Percentiles rank a stretch among this genome's conserved stretches.
Conservation (phyloP, 331 rosid genomes). For the Prunus yedoensis region DNA sequence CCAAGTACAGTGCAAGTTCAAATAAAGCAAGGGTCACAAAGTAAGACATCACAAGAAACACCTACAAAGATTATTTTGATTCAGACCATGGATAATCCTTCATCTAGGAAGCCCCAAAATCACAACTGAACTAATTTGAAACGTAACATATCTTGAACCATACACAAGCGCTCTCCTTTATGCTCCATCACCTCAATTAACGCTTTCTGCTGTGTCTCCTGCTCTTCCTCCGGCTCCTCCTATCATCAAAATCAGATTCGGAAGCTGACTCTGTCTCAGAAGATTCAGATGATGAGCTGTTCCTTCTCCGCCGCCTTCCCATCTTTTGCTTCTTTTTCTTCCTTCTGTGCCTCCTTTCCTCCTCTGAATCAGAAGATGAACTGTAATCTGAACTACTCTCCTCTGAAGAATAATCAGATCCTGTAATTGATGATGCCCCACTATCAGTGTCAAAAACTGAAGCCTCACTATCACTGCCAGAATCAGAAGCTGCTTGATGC, state of each 20-base stretch:
- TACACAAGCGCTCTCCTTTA: not conserved
- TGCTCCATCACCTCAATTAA: slow-evolving; percentile 32
- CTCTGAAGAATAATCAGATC: slow-evolving; percentile 70
- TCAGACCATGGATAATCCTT: slow-evolving; percentile 14
- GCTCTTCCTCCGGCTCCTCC: slow-evolving; percentile 65
- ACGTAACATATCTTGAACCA: not conserved
- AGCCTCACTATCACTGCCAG: slow-evolving; percentile 77
- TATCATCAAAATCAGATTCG: slow-evolving; percentile 75
- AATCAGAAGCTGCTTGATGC: slow-evolving; percentile 51
- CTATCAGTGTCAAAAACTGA: slow-evolving; percentile 94
- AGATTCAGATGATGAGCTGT: slow-evolving; percentile 80
- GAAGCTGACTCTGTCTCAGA: slow-evolving; percentile 75
- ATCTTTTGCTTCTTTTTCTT: slow-evolving; percentile 68
- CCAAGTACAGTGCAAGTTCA: slow-evolving; percentile 24
- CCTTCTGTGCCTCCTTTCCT: slow-evolving; percentile 65
- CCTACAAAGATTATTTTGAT: slow-evolving; percentile 28
- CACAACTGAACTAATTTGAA: not conserved
- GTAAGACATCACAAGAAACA: slow-evolving; percentile 20
- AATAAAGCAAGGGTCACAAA: not conserved
- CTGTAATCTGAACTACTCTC: slow-evolving; percentile 64
- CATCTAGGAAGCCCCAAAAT: slow-evolving; percentile 3
- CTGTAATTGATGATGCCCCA: slow-evolving; percentile 67
- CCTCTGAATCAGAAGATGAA: slow-evolving; percentile 85
- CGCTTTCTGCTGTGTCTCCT: slow-evolving; percentile 57
- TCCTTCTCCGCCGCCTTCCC: slow-evolving; percentile 57